A percentile compares a stretch with the other conserved stretches of the same genome.
These are phyloP conservation scores for Parathielavia hyrcaniae DNA, from an alignment of 495 filamentous ascomycete species.

Conservation along the genomic window DNA sequence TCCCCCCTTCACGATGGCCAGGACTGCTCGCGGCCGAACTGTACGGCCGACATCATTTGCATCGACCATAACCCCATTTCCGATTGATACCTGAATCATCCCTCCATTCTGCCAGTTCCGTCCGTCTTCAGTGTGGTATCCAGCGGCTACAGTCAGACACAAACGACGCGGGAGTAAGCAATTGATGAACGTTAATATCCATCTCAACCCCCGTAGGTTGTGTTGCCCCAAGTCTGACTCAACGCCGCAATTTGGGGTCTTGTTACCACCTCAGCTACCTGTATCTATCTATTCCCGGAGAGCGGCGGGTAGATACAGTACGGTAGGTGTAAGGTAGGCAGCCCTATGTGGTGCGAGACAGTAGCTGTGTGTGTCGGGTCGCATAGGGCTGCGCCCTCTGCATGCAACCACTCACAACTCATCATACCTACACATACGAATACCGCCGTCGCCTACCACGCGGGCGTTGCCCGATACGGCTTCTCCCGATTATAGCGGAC, in stretches of 20 bases:
- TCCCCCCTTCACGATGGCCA: neutral
- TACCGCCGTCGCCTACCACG: too few species aligned
- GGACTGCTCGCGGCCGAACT: slow-evolving; percentile 4
- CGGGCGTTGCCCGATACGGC: slow-evolving; percentile 8
- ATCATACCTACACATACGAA: neutral
- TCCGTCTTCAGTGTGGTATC: neutral
- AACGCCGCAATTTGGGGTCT: neutral
- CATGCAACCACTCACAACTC: slow-evolving; percentile 8
- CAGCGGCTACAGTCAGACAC: neutral
- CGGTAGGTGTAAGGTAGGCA: neutral
- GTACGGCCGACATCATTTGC: neutral
- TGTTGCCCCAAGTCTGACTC: slow-evolving; percentile 14
- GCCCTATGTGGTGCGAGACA: slow-evolving; percentile 4
- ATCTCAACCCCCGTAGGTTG: neutral
- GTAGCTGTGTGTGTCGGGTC: neutral
- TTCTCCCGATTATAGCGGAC: too few species aligned
- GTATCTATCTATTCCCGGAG: slow-evolving; percentile 8
- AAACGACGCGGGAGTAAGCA: neutral
- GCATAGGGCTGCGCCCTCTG: slow-evolving; percentile 11
- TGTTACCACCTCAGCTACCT: too few species aligned
- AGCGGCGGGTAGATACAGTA: neutral
- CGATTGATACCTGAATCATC: neutral
- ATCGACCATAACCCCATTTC: neutral
- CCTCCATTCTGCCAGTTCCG: neutral
- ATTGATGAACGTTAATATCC: neutral